Percentiles rank a stretch among this genome's conserved stretches.
Evolutionary conservation across 169 alveolate genomes (phyloP).

Genomic region (Eimeria zaria): DNA sequence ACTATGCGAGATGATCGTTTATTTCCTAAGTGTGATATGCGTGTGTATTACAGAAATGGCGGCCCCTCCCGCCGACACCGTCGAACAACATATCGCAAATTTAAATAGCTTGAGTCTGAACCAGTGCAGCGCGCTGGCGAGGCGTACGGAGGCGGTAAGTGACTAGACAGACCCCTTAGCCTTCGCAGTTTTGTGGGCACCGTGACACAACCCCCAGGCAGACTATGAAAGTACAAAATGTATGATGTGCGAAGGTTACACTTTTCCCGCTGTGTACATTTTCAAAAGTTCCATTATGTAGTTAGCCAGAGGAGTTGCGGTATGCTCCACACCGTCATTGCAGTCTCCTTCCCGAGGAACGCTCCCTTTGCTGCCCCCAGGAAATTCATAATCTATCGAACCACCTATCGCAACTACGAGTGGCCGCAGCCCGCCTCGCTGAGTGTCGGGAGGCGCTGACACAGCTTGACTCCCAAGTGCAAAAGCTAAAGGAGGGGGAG

Average conservation of each 20-base stretch:
- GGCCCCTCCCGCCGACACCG: slow-evolving; percentile 51
- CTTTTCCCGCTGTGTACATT: background rate
- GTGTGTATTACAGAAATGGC: slow-evolving; percentile 41
- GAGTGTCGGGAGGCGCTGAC: slow-evolving; percentile 81
- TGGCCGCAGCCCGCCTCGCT: slow-evolving; percentile 74
- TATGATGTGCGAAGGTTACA: background rate
- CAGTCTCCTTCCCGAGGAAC: background rate
- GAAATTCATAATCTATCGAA: slow-evolving; percentile 67
- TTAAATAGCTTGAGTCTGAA: slow-evolving; percentile 28
- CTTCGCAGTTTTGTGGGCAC: background rate
- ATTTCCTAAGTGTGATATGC: background rate
- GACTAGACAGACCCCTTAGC: background rate
- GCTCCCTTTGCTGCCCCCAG: slow-evolving; percentile 22
- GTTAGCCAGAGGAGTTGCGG: background rate
- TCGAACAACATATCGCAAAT: slow-evolving; percentile 43
- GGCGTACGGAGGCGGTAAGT: slow-evolving; percentile 66
- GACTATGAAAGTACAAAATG: background rate
- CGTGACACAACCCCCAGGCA: background rate
- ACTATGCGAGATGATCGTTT: background rate
- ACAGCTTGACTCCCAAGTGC: slow-evolving; percentile 39
- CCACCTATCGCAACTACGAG: slow-evolving; percentile 73
- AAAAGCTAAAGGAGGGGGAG: slow-evolving; percentile 59
- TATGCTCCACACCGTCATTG: background rate
- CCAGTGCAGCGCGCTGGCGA: slow-evolving; percentile 36
- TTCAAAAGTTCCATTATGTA: background rate